Base-by-base conservation (phyloP, 2,329 filamentous ascomycete species). In the Mycosphaerella arachidis region DNA sequence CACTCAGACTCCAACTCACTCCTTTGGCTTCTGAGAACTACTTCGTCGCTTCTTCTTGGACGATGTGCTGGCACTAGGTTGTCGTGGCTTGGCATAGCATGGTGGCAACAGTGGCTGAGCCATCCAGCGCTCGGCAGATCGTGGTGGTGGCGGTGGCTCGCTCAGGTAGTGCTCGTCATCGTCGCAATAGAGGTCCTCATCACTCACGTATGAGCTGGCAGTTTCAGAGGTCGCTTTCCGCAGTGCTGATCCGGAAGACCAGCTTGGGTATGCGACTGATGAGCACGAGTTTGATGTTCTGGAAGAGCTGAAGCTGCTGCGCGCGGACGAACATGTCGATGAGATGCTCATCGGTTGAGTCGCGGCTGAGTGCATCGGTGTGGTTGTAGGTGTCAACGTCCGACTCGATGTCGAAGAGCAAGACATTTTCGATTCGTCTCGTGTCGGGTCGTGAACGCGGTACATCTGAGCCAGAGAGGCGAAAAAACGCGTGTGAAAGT, bases 121-220 rank as follows among this genome's bases (percentile, higher is more conserved):
- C 31, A 73, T 60, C 70, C 69, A 75, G n/a, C 64, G 64, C 55
- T 70, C 70, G 4, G 73, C 71, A 37, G 68, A 60, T 46, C 73
- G 59, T 48, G 72, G 73, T 45, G 73, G 72, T 35, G 68, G 63
- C 40, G 72, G 73, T 45, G 72, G 66, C 53, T 72, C 71, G 54
- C 63, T 65, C 46, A 74, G 65, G 55, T 68, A 72, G 27, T 66
- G 62, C n/a, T 65, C 67, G 29, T 70, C 67, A 52, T 73, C 71
- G 53, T 70, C 69, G 29, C 72, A 72, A 56, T 73, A 71, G 18
- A 75, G 68, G 53, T 75, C 73, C 55, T 72, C 72, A 60, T 75
- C 73, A 62, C 69, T 72, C 54, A 75, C 68, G 58, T 75, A 75
- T 2, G 72, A 64, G 64, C 67, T 74, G 0, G 72, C 65, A 27